These are phyloP conservation scores for Musa acuminata DNA, from an alignment of 176 grass and related monocot genomes.

Conservation along the genomic window DNA sequence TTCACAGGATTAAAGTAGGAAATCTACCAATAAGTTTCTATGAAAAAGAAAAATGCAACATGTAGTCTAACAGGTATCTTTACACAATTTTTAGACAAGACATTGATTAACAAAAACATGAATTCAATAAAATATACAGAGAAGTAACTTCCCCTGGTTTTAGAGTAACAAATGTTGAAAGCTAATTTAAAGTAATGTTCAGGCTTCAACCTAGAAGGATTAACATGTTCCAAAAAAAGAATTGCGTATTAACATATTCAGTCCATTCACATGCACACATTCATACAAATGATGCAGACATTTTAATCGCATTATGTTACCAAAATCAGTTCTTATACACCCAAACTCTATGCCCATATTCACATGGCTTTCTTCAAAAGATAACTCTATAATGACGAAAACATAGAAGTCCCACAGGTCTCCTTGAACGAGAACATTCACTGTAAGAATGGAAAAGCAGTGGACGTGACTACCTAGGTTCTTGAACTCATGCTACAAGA, in stretches of 20 bases:
- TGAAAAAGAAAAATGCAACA: background rate
- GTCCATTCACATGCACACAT: background rate
- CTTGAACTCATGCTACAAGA: conserved; percentile 83
- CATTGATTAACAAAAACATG: background rate
- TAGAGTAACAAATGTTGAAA: background rate
- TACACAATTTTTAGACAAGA: background rate
- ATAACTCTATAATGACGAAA: conserved; percentile 22
- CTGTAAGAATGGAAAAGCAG: conserved; percentile 23
- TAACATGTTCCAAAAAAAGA: background rate
- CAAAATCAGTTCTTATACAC: conserved; percentile 10
- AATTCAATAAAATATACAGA: background rate
- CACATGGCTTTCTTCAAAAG: conserved; percentile 53
- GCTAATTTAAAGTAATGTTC: background rate
- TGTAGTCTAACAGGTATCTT: background rate
- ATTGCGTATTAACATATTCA: background rate
- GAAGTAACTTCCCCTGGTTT: background rate
- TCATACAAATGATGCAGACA: background rate
- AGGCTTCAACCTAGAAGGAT: background rate
- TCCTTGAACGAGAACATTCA: conserved; percentile 26
- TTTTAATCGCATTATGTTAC: background rate
- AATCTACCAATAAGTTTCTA: background rate
- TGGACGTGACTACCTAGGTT: conserved; percentile 37
- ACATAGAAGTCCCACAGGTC: conserved; percentile 27
- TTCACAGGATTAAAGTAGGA: background rate
- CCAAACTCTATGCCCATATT: conserved; percentile 54